A percentile compares a stretch with the other conserved stretches of the same genome.
Evolutionary conservation across 768 basidiomycete species (phyloP).

Genomic region (Leccinum boreale): DNA sequence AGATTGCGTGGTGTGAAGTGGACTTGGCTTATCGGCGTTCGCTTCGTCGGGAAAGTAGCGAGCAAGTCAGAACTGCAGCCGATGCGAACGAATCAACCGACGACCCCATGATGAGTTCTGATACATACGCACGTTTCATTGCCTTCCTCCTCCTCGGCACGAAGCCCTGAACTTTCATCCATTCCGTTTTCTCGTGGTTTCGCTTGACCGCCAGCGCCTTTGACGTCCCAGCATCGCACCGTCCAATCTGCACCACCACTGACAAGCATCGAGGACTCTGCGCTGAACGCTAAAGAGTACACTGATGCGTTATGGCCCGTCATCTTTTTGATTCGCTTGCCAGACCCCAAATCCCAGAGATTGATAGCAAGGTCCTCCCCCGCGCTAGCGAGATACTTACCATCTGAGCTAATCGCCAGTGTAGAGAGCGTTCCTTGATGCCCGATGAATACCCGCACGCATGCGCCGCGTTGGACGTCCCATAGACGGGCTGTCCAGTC

Average conservation of each 20-base stretch:
- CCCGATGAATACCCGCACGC: conserved; percentile 93
- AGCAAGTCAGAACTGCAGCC: conserved; percentile 72
- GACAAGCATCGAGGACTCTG: conserved; percentile 85
- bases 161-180: conserved; percentile 31
- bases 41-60: conserved; percentile 91
- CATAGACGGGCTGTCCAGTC: conserved; percentile 96
- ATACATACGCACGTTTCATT: conserved; percentile 69
- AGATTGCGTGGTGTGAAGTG: conserved; percentile 96
- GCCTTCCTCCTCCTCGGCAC: conserved; percentile 48
- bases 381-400: conserved; percentile 88
- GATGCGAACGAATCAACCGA: not conserved
- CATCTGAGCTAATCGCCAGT: conserved; percentile 90
- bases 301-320: conserved; percentile 87
- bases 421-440: conserved; percentile 88
- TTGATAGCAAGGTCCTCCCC: conserved; percentile 92
- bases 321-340: conserved; percentile 94
- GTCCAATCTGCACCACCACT: conserved; percentile 95
- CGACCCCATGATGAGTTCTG: not conserved
- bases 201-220: conserved; percentile 62
- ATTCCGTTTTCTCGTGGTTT: conserved; percentile 59
- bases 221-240: conserved; percentile 98
- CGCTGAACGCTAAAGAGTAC: conserved; percentile 88
- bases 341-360: conserved; percentile 96
- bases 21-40: conserved; percentile 88
- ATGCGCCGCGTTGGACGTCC: conserved; percentile 96